phyloP scores from a whole-genome alignment of 495 filamentous ascomycete species.

The Penicillium pulvis region DNA sequence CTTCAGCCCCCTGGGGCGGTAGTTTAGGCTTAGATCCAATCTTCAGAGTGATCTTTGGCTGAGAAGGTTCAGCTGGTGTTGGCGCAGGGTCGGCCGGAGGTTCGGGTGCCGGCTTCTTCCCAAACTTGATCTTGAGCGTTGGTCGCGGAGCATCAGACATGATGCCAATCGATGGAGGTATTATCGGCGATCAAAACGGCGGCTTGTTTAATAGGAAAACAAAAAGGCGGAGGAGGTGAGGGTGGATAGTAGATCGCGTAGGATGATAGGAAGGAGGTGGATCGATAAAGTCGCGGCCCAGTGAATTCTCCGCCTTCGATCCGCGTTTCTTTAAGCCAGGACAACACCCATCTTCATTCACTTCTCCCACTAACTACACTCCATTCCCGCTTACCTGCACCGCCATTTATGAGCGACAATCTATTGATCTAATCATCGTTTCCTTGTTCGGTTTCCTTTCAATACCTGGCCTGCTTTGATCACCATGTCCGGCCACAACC shows the following conservation, averaged over 20 bases:
- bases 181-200: background rate
- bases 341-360: conserved; percentile 2
- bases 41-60: conserved; percentile 55
- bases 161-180: conserved; percentile 4
- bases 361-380: background rate
- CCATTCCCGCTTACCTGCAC: background rate
- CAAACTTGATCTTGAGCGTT: conserved; percentile 54
- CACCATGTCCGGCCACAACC: conserved; percentile 47
- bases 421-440: background rate
- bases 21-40: conserved; percentile 40
- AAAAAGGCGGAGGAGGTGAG: background rate
- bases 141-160: conserved; percentile 47
- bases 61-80: conserved; percentile 34
- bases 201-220: background rate
- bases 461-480: background rate
- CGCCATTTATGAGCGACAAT: background rate
- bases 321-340: conserved; percentile 1
- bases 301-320: conserved; percentile 20
- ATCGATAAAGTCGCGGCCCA: conserved; percentile 4
- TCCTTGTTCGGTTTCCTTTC: background rate
- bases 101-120: conserved; percentile 38
- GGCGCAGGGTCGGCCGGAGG: conserved; percentile 30
- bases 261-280: conserved; percentile 1
- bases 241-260: background rate
- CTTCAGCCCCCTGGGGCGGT: conserved; percentile 29